Base-by-base conservation (phyloP, 768 basidiomycete species). In the Leucogyrophana mollusca region DNA sequence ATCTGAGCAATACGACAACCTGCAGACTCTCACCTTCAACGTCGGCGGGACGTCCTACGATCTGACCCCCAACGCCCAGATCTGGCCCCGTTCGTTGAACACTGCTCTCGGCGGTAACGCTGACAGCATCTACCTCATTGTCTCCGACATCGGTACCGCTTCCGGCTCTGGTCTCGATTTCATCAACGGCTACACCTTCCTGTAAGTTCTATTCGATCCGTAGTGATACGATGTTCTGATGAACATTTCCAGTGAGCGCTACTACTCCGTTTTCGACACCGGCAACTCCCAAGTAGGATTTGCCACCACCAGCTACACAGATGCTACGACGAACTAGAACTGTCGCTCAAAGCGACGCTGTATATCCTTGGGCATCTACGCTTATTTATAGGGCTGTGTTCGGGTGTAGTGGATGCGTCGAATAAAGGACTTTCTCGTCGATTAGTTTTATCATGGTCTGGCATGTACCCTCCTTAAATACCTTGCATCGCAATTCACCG, bases 211-310 rank as follows among this genome's bases (percentile, higher is more conserved):
- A 18, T 20, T 9, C n/a, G 22, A 47, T 22, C 7, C 9, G 46
- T 52, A 34, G 40, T 60, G 53, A 51, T 13, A 14, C 47, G 38
- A 16, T 44, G 34, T 18, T 0, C 21, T 10, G 34, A 22, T 37
- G 16, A 23, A 22, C 47, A 18, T 16, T 16, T 23, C 4, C 17
- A 61, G 63, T 4, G 64, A 77, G 53, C 69, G 76, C 21, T 76
- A 62, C 61, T 76, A 76, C 50, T 64, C 63, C 43, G 59, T 76
- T 11, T 75, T 55, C 49, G 73, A 77, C 51, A 65, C 69, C 17
- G 53, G 53, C 14, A 72, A 74, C 51, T 40, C 38, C 17, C 67
- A 46, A 7, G 57, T 75, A 14, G 76, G 75, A 10, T 62, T 78
- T 39, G 76, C 75, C 1, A 58, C 38, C 30, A 73, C 73, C 0